Base-by-base conservation (phyloP, 1,284 basidiomycete genomes). In the Cryptococcus amylolentus region DNA sequence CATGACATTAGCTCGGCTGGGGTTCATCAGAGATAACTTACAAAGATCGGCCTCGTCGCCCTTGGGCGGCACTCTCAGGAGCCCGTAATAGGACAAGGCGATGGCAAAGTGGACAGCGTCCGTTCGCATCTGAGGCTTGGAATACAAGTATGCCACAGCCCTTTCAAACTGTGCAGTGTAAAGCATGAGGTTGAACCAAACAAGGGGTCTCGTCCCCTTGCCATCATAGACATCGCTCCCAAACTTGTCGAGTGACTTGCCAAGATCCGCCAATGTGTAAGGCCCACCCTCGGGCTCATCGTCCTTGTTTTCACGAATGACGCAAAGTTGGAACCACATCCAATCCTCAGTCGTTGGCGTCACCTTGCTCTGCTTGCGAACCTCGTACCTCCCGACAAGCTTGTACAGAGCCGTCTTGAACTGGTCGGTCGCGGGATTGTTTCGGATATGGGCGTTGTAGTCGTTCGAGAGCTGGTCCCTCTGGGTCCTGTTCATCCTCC, bases 391-490 rank as follows among this genome's bases (percentile, higher is more conserved):
- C 42, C 94, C 95, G 80, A 98, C 88, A 35, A 98, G 81, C 72
- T 97, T 96, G 82, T 96, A 98, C 37, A 98, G 77, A 0, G 93
- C 94, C 51, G 92, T 84, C 77, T 97, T 97, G 84, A 92, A 98
- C 1, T 94, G 93, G 76, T 98, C 96, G 12, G 85, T 85, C 51
- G 70, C 69, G 8, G 87, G 82, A 7, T 89, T 88, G 71, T 91
- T 90, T 54, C 93, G 77, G 83, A 98, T 91, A 65, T 94, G 89
- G 2, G 88, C 86, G 73, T 98, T 97, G 79, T 94, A 98, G 40
- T 91, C 84, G 26, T 88, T 85, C 64, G 90, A 84, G 48, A 97
- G 82, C 59, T 92, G 86, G 67, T 95, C 91, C 23, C 91, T 85
- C 62, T 91, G 84, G 0, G 84, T 80, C 77, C 88, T 89, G 0